Evolutionary conservation across 2,329 filamentous ascomycete genomes (phyloP), one percentile per base, ranked within the genome.

Genomic region (Colletotrichum sp.): DNA sequence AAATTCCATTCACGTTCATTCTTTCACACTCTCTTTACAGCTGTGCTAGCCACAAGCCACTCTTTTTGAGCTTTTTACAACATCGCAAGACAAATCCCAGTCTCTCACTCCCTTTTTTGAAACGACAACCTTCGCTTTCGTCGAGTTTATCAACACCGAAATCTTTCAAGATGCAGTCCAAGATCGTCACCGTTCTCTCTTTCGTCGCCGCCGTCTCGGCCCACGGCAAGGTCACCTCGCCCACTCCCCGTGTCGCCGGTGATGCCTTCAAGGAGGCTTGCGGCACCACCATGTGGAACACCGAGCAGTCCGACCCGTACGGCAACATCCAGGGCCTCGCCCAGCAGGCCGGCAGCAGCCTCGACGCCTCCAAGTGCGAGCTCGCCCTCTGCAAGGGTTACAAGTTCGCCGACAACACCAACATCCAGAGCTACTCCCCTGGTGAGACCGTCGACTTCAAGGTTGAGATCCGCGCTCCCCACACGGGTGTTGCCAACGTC

Each of bases 401-500:
- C 66, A 78, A 82, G 71, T 81, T 81, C 77, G 80, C 80, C 65
- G 81, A 83, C 73, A 83, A 83, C 74, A 78, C 80, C 62, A 81
- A 80, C 52, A 71, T 82, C 43, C 78, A 80, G 30, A 68, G 66
- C n/a, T 80, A 80, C 69, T 76, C 73, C 5, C 78, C 84, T 16
- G 84, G 85, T 34, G 78, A 87, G 73, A 81, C 79, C 5, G 73
- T 87, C 58, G 79, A 82, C 71, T 84, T 87, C 70, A 79, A 80
- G 16, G 82, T 87, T 56, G 83, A 86, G 62, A 82, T 84, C 58
- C 83, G 84, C 5, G 84, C 84, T 2, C 85, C 87, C 77, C 81
- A 82, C 48, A 81, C 81, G 10, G 81, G 81, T 24, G 81, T 79
- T 32, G 80, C 81, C 38, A 91, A 91, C 80, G 86, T 91, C 71